These are phyloP conservation scores for Heliamphora exappendiculata DNA, from an alignment of 148 eudicot genomes.

Conservation along the genomic window DNA sequence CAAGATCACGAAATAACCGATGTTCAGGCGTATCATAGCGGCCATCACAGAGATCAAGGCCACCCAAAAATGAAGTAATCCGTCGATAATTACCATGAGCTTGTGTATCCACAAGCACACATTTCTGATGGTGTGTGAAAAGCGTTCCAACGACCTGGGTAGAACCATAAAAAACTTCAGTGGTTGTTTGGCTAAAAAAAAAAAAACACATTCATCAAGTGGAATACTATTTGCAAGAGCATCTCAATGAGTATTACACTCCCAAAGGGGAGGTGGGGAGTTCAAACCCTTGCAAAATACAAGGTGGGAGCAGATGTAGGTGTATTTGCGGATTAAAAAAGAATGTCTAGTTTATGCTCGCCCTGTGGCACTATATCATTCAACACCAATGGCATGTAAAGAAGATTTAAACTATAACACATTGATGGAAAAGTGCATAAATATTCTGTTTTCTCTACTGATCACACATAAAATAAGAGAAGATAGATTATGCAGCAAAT, in stretches of 20 bases:
- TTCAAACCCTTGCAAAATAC: neutral
- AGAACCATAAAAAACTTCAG: constrained; percentile 13
- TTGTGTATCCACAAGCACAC: constrained; percentile 95
- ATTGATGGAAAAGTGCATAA: neutral
- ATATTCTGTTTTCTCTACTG: neutral
- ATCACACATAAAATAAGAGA: neutral
- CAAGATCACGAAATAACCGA: constrained; percentile 77
- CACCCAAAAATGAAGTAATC: constrained; percentile 88
- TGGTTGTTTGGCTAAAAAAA: neutral
- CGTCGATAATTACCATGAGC: constrained; percentile 78
- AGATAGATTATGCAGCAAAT: neutral
- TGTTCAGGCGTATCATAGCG: constrained; percentile 98
- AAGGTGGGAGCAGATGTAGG: neutral
- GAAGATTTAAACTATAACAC: neutral
- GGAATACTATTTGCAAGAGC: neutral
- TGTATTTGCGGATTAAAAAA: too few species aligned
- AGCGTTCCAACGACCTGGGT: constrained; percentile 81
- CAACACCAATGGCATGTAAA: neutral
- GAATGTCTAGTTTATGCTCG: neutral
- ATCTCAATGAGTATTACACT: neutral
- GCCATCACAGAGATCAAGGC: constrained; percentile 95
- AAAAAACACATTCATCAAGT: neutral
- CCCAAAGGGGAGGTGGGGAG: too few species aligned
- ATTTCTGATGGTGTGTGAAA: constrained; percentile 98
- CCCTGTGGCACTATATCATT: neutral